Conservation (phyloP, 352 stramenopile genomes). For the Pythium vanterpoolii region DNA sequence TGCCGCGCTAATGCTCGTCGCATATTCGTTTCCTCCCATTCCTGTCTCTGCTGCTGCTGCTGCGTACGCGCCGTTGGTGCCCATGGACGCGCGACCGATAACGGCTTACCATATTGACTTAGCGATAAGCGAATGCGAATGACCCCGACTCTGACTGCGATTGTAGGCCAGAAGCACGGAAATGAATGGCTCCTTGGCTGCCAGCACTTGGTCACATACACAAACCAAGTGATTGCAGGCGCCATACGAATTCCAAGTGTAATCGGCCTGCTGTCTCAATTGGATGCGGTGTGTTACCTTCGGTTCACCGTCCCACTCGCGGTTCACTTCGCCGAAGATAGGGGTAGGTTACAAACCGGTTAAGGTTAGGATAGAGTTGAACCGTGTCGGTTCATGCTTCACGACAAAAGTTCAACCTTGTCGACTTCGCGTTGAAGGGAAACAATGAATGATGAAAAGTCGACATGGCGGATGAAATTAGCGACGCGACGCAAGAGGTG, state of each 20-base stretch:
- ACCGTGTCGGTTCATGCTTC: slow-evolving; percentile 19
- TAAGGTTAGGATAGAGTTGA: slow-evolving; percentile 6
- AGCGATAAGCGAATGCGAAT: slow-evolving; percentile 88
- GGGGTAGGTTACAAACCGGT: not conserved
- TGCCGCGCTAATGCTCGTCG: not conserved
- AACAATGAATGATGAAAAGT: not conserved
- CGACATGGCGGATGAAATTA: not conserved
- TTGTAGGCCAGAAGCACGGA: slow-evolving; percentile 28
- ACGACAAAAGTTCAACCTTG: not conserved
- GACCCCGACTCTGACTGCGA: slow-evolving; percentile 30
- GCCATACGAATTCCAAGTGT: slow-evolving; percentile 40
- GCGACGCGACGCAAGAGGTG: not conserved
- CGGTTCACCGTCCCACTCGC: slow-evolving; percentile 1
- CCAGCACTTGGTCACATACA: slow-evolving; percentile 38
- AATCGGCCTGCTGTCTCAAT: slow-evolving; percentile 11
- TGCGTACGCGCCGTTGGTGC: not conserved
- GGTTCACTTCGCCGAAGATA: slow-evolving; percentile 4
- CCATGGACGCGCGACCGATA: not conserved
- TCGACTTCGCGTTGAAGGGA: too few relatives aligned
- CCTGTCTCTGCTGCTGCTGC: not conserved
- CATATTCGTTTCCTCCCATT: not conserved
- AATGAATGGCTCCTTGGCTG: slow-evolving; percentile 86
- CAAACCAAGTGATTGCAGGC: slow-evolving; percentile 24
- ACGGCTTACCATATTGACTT: slow-evolving; percentile 87
- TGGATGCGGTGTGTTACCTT: slow-evolving; percentile 25